A percentile compares a stretch with the other conserved stretches of the same genome.
phyloP scores from a whole-genome alignment of 805 yeast genomes.

The Lachancea cidri region DNA sequence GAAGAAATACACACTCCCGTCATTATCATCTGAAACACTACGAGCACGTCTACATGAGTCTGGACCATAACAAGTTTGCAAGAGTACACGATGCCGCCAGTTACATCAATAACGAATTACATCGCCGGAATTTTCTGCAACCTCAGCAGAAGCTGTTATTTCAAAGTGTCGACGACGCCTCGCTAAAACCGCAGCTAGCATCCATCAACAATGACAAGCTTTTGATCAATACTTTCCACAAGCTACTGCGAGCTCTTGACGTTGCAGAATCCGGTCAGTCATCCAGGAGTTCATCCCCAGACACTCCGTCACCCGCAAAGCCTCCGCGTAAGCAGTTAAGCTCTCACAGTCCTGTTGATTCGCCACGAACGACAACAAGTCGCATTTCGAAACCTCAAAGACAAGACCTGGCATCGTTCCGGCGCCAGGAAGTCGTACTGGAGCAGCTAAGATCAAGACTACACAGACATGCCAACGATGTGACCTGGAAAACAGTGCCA shows the following conservation, averaged over 20 bases:
- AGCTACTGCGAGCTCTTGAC: constrained; percentile 12
- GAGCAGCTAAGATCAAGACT: constrained; percentile 7
- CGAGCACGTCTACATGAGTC: not conserved
- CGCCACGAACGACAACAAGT: not conserved
- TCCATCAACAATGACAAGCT: constrained; percentile 14
- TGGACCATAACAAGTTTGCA: constrained; percentile 9
- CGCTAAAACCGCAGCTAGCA: constrained; percentile 6
- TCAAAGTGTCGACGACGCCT: constrained; percentile 3
- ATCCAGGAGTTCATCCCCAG: not conserved
- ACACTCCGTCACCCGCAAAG: not conserved
- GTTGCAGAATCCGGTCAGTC: constrained; percentile 2
- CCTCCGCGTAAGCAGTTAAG: not conserved
- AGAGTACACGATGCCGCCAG: constrained; percentile 19
- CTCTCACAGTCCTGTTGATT: not conserved
- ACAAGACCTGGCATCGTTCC: constrained; percentile 3
- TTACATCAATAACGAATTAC: constrained; percentile 19
- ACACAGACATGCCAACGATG: constrained; percentile 5
- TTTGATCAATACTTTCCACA: constrained; percentile 21
- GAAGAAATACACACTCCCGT: constrained; percentile 1
- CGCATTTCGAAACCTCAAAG: constrained; percentile 1
- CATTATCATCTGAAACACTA: not conserved
- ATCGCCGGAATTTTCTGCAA: constrained; percentile 14
- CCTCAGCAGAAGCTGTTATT: constrained; percentile 9
- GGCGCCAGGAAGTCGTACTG: constrained; percentile 5
- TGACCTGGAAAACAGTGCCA: constrained; percentile 5